phyloP scores from a whole-genome alignment of 345 rosid genomes.

The Moricandia moricandioides region DNA sequence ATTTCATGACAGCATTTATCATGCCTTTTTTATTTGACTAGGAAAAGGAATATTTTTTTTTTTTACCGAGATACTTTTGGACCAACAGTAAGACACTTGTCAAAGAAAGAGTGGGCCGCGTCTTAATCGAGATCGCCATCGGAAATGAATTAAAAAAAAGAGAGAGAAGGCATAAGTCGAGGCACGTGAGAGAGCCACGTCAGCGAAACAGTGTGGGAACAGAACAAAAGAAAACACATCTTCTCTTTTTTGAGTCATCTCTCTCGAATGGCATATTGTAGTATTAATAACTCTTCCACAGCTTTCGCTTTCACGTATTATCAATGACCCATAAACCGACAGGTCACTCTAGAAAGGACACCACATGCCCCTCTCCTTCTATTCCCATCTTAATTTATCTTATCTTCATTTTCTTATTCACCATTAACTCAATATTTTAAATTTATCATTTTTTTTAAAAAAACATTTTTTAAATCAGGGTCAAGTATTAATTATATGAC shows the following conservation, averaged over 20 bases:
- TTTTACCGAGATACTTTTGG: conserved; percentile 14
- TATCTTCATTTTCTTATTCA: conserved; percentile 19
- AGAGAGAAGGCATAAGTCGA: not conserved
- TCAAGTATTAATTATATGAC: not conserved
- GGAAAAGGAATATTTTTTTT: conserved; percentile 8
- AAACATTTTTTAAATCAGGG: not conserved
- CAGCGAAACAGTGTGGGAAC: conserved; percentile 27
- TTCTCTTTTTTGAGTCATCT: conserved; percentile 18
- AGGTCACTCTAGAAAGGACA: conserved; percentile 32
- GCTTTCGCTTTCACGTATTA: conserved; percentile 39
- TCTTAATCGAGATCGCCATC: conserved; percentile 38
- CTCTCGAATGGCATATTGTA: not conserved
- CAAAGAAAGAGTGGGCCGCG: conserved; percentile 27
- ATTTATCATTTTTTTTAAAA: no score
- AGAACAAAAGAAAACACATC: conserved; percentile 40
- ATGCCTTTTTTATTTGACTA: conserved; percentile 22
- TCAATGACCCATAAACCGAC: conserved; percentile 42
- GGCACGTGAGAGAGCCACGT: conserved; percentile 39
- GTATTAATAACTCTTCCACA: conserved; percentile 23
- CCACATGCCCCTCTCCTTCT: conserved; percentile 30
- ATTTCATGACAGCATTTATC: not conserved
- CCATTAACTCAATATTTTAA: not conserved
- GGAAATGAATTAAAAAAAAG: not conserved
- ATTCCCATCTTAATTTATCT: conserved; percentile 22
- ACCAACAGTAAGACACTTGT: conserved; percentile 29